Percentiles rank a stretch among this genome's conserved stretches.
phyloP scores from a whole-genome alignment of 2,329 filamentous ascomycete species.

The Penicillium sp. region DNA sequence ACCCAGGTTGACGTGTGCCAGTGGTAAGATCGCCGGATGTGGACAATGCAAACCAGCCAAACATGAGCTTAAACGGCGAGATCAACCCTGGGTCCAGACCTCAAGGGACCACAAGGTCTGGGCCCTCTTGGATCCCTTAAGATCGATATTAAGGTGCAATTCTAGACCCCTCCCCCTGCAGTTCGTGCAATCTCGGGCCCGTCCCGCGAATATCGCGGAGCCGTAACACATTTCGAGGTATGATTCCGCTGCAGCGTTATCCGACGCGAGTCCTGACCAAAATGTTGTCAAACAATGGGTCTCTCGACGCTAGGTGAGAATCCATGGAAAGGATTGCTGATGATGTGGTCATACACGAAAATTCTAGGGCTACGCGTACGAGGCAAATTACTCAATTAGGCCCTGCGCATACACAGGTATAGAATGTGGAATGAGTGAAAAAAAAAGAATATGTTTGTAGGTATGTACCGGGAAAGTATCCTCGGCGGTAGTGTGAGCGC shows the following conservation, averaged over 20 bases:
- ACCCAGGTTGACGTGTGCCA: too few species aligned
- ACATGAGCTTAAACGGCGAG: not conserved
- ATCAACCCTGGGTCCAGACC: not conserved
- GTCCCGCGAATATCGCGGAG: not conserved
- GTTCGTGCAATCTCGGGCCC: slow-evolving; percentile 12
- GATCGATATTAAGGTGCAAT: not conserved
- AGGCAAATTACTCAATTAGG: too few species aligned
- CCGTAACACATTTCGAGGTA: not conserved
- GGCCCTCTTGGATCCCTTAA: not conserved
- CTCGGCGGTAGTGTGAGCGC: slow-evolving; percentile 6
- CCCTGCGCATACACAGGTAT: not conserved
- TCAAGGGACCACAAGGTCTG: not conserved
- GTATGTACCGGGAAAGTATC: slow-evolving; percentile 25
- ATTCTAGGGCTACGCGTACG: not conserved
- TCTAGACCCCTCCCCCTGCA: slow-evolving; percentile 2
- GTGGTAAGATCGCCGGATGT: too few species aligned
- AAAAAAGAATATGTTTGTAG: slow-evolving; percentile 14
- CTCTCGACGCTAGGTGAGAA: too few species aligned
- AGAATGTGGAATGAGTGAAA: slow-evolving; percentile 2
- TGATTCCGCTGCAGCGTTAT: not conserved
- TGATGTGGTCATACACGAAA: not conserved
- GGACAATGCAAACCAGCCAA: not conserved
- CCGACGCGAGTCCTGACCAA: too few species aligned
- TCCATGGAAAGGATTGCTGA: not conserved
- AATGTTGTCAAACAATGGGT: too few species aligned